phyloP scores from a whole-genome alignment of 106 monocot genomes.

The Posidonia australis region DNA sequence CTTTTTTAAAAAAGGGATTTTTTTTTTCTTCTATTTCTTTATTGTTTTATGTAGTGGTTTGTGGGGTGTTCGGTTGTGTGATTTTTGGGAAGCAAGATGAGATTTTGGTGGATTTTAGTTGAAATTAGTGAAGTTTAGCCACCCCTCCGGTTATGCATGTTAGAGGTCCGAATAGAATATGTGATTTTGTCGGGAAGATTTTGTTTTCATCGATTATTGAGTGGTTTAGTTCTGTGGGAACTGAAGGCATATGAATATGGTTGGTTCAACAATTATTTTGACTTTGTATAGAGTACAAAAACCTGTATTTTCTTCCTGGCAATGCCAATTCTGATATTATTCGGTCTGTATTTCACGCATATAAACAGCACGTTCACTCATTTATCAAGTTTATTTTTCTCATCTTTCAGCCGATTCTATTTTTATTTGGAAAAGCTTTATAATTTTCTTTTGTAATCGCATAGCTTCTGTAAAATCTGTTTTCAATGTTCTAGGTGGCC shows the following conservation, averaged over 20 bases:
- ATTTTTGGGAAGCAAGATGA: too few species aligned
- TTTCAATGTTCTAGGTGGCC: slow-evolving; percentile 8
- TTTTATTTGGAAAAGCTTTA: neutral
- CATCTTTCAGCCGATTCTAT: too few species aligned
- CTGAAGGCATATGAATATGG: too few species aligned
- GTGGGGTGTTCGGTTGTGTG: neutral
- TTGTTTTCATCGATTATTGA: neutral
- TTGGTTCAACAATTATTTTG: too few species aligned
- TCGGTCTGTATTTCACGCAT: too few species aligned
- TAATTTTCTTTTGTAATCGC: neutral
- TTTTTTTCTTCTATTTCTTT: too few species aligned
- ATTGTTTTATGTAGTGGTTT: neutral
- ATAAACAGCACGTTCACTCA: neutral
- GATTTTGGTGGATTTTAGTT: neutral
- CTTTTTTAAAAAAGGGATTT: neutral
- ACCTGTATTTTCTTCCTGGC: too few species aligned
- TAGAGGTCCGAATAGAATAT: neutral
- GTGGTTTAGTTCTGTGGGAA: neutral
- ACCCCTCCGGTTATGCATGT: neutral
- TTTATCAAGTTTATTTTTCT: neutral
- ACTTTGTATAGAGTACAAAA: too few species aligned
- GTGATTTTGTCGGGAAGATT: neutral
- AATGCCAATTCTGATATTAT: too few species aligned
- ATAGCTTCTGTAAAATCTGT: neutral
- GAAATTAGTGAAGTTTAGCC: neutral